Conservation (phyloP, 2,329 filamentous ascomycete species). For the Cordyceps fumosorosea region DNA sequence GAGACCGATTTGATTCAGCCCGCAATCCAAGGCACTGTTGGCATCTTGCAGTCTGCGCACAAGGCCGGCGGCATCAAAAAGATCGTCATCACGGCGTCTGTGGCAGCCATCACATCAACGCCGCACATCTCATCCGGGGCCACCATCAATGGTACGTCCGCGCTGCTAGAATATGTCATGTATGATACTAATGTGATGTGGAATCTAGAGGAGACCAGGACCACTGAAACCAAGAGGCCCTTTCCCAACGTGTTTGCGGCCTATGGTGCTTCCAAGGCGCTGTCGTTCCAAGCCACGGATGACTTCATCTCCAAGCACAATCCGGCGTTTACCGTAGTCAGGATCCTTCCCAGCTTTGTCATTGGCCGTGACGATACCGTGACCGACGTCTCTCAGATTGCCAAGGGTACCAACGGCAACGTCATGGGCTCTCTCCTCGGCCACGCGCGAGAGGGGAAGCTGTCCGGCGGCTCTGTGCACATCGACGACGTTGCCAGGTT, state of each 20-base stretch:
- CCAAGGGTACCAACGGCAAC: slow-evolving; percentile 23
- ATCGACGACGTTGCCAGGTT: slow-evolving; percentile 32
- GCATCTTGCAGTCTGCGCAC: slow-evolving; percentile 30
- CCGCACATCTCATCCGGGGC: slow-evolving; percentile 12
- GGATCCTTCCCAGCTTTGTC: slow-evolving; percentile 31
- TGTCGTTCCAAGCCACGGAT: slow-evolving; percentile 27
- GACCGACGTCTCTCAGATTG: slow-evolving; percentile 20
- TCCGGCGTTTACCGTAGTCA: slow-evolving; percentile 29
- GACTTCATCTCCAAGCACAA: slow-evolving; percentile 25
- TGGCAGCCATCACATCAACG: slow-evolving; percentile 19
- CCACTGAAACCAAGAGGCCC: slow-evolving; percentile 14
- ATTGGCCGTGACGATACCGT: slow-evolving; percentile 30
- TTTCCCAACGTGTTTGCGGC: slow-evolving; percentile 26
- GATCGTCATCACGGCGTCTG: slow-evolving; percentile 37
- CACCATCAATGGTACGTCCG: background rate
- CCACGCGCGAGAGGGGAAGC: slow-evolving; percentile 16
- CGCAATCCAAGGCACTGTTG: slow-evolving; percentile 29
- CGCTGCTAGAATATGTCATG: background rate
- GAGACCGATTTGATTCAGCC: slow-evolving; percentile 23
- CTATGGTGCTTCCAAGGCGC: slow-evolving; percentile 30
- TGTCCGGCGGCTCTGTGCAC: slow-evolving; percentile 28
- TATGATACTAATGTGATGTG: background rate
- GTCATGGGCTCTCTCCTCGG: slow-evolving; percentile 29
- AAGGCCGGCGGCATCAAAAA: slow-evolving; percentile 28
- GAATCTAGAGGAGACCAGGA: background rate